phyloP scores from a whole-genome alignment of 371 early-diverging fungal species.

The Lichtheimia ramosa region DNA sequence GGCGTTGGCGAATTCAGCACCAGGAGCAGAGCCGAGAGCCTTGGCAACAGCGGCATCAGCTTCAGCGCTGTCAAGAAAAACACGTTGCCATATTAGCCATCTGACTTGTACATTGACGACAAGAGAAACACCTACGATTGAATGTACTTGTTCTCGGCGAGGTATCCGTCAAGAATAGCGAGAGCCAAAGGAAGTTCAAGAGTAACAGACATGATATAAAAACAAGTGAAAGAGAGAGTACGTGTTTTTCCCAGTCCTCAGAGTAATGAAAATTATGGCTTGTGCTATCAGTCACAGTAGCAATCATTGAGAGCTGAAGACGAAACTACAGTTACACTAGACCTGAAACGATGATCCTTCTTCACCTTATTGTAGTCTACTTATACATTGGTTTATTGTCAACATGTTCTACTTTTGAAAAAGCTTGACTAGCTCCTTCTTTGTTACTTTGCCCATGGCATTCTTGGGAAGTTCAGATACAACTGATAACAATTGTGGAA shows the following conservation, averaged over 20 bases:
- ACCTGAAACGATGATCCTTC: no score
- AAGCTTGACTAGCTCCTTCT: conserved; percentile 56
- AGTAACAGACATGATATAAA: conserved; percentile 55
- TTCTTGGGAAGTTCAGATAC: conserved; percentile 75
- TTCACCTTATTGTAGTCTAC: no score
- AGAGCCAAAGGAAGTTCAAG: conserved; percentile 60
- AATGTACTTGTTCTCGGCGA: conserved; percentile 74
- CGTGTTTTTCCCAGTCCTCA: no score
- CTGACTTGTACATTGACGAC: not conserved
- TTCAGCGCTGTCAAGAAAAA: conserved; percentile 29
- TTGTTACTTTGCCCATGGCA: conserved; percentile 90
- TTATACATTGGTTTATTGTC: no score
- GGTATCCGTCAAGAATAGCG: conserved; percentile 71
- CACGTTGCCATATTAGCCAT: not conserved
- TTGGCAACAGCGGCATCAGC: conserved; percentile 43
- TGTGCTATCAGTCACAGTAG: no score
- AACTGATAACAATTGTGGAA: conserved; percentile 55
- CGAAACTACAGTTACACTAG: no score
- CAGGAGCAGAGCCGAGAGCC: conserved; percentile 44
- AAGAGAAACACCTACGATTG: conserved; percentile 52
- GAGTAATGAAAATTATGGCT: no score
- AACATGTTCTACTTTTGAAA: no score
- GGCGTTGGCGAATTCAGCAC: conserved; percentile 39
- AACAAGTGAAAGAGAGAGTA: conserved; percentile 16
- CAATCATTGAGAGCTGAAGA: no score